These are phyloP conservation scores for Pichia kluyveri DNA, from an alignment of 805 yeast species.

Conservation along the genomic window DNA sequence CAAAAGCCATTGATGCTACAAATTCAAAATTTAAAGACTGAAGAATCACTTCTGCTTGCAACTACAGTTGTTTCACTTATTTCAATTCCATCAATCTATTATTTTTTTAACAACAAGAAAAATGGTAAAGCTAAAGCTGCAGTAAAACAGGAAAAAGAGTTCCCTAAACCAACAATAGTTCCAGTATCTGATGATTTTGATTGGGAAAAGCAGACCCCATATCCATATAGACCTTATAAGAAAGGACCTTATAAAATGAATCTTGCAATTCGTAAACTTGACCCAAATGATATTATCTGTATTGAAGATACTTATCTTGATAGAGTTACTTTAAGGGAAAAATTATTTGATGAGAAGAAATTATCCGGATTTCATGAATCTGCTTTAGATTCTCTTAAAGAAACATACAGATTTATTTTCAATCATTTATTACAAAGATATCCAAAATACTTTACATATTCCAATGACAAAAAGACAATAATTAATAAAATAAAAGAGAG, in stretches of 20 bases:
- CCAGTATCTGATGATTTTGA: conserved; percentile 31
- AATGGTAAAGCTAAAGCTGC: background rate
- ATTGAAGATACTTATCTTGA: conserved; percentile 52
- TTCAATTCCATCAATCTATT: background rate
- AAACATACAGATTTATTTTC: conserved; percentile 18
- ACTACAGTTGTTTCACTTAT: background rate
- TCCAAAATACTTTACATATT: conserved; percentile 39
- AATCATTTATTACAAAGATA: conserved; percentile 36
- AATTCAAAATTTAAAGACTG: background rate
- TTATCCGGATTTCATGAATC: conserved; percentile 18
- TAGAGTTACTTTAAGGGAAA: conserved; percentile 32
- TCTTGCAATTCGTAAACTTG: conserved; percentile 46
- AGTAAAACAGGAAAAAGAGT: background rate
- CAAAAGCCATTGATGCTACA: background rate
- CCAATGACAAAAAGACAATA: conserved; percentile 15
- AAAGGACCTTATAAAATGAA: conserved; percentile 47
- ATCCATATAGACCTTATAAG: conserved; percentile 38
- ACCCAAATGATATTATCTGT: conserved; percentile 47
- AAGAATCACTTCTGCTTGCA: background rate
- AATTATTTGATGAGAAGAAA: conserved; percentile 7
- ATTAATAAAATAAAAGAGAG: conserved; percentile 35
- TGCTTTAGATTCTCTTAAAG: conserved; percentile 32
- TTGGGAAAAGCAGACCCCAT: conserved; percentile 37
- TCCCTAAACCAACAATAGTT: conserved; percentile 13
- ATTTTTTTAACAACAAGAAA: background rate